phyloP scores from a whole-genome alignment of 225 moss, liverwort and hornwort species.

The Polytrichum commune region DNA sequence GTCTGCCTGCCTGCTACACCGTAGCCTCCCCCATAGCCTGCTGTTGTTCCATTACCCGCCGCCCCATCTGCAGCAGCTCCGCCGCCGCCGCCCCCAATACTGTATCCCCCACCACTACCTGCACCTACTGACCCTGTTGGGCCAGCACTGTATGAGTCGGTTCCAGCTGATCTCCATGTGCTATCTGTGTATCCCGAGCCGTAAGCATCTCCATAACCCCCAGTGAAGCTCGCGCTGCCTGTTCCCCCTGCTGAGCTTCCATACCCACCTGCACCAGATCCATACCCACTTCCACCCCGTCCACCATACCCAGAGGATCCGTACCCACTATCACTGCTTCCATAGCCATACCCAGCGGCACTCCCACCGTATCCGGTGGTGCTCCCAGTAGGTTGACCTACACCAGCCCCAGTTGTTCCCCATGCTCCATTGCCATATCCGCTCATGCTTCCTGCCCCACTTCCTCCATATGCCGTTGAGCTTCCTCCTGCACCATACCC shows the following conservation, averaged over 20 bases:
- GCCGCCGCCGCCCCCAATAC: constrained; percentile 53
- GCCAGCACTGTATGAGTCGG: constrained; percentile 70
- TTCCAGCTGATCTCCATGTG: constrained; percentile 87
- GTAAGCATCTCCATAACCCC: constrained; percentile 70
- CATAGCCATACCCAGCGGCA: constrained; percentile 68
- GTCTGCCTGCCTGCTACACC: constrained; percentile 98
- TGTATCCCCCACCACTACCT: constrained; percentile 66
- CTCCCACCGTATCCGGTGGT: constrained; percentile 66
- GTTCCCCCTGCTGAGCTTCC: constrained; percentile 75
- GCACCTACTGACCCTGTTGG: constrained; percentile 73
- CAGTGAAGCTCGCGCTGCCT: constrained; percentile 65
- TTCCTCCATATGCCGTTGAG: constrained; percentile 68
- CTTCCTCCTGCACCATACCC: constrained; percentile 76
- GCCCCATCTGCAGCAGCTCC: constrained; percentile 34
- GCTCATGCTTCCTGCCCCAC: constrained; percentile 67
- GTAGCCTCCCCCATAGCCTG: constrained; percentile 95
- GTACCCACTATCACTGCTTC: constrained; percentile 81
- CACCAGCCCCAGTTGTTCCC: constrained; percentile 82
- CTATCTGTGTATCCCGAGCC: constrained; percentile 80
- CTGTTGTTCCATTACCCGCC: constrained; percentile 71
- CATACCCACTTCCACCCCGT: constrained; percentile 82
- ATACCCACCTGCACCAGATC: constrained; percentile 52
- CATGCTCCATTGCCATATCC: constrained; percentile 83
- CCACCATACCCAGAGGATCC: constrained; percentile 79
- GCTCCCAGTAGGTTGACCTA: constrained; percentile 77